A percentile compares a stretch with the other conserved stretches of the same genome.
Evolutionary conservation across 1,284 basidiomycete genomes (phyloP).

Genomic region (Boletellus deceptivus): DNA sequence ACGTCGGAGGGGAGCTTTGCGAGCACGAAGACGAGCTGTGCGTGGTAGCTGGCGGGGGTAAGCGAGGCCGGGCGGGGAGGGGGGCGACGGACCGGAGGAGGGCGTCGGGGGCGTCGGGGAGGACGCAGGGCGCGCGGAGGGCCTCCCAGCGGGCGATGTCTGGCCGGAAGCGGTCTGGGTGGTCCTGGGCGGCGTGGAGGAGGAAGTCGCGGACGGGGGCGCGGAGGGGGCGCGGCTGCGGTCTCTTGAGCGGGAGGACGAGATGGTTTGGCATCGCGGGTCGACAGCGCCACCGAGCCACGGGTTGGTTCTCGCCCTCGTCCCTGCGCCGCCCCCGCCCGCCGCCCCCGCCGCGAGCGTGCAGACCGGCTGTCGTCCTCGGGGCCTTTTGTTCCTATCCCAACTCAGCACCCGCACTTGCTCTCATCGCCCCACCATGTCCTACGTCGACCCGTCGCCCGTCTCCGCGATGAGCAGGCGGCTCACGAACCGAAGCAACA

Average conservation of each 20-base stretch:
- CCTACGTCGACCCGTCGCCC: constrained; percentile 53
- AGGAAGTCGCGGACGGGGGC: constrained; percentile 69
- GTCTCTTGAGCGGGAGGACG: constrained; percentile 74
- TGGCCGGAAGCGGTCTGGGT: constrained; percentile 84
- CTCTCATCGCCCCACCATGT: constrained; percentile 1
- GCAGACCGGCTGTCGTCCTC: constrained; percentile 29
- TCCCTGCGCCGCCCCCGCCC: constrained; percentile 30
- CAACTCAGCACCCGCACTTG: not conserved
- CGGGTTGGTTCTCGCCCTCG: constrained; percentile 10
- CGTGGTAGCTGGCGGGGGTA: constrained; percentile 69
- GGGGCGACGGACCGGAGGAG: constrained; percentile 39
- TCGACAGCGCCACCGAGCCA: constrained; percentile 19
- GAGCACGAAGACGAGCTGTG: constrained; percentile 79
- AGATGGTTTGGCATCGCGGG: constrained; percentile 75
- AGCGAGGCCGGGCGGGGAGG: constrained; percentile 3
- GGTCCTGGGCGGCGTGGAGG: constrained; percentile 67
- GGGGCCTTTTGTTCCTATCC: constrained; percentile 8
- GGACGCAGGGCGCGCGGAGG: constrained; percentile 64
- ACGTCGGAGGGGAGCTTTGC: constrained; percentile 72
- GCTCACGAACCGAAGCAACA: constrained; percentile 88
- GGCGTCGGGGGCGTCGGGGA: constrained; percentile 46
- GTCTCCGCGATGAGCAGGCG: constrained; percentile 65
- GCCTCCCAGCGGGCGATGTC: constrained; percentile 75
- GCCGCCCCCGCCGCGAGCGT: constrained; percentile 7
- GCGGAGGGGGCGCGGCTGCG: constrained; percentile 58